Base-by-base conservation (phyloP, 2,329 filamentous ascomycete genomes). In the Alternaria viburni region DNA sequence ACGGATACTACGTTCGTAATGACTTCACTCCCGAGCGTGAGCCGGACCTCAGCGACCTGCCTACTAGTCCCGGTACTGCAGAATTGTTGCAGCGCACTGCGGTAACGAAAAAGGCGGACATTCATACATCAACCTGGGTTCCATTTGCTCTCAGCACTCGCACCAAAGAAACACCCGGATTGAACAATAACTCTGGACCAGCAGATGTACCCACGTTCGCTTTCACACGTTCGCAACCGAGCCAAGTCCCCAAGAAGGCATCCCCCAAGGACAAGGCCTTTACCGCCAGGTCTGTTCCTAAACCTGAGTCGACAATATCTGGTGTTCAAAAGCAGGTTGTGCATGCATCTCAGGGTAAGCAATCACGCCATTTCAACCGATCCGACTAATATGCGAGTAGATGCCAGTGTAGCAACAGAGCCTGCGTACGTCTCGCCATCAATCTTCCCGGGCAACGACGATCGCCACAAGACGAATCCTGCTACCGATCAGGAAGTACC, bases 71-170 rank as follows among this genome's bases (percentile, higher is more conserved):
- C 4, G 46, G 50, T 3, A 44, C 47, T 17, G 44, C 21, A 6
- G 65, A 54, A 4, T 3, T 64, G 6, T 25, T 69, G 11, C 32
- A 62, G n/a, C 56, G 57, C 19, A 54, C 46, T 28, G 45, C 26
- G 28, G 50, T 55, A 19, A 47, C 23, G 9, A 64, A 62, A 23
- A 57, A 45, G 12, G 23, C 51, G 1, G 55, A 52, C 11, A 13
- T 3, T 8, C 8, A 13, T 11, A 41, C 21, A 41, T 41, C 36
- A 41, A 2, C 36, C 10, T n/a, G 28, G 11, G 17, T 51, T 17
- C 32, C 58, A 12, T 23, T 44, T 2, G 15, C 13, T 23, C 9
- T 61, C 15, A 58, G 36, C 26, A 21, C 30, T 36, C 54, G 62
- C 6, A 17, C 54, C 11, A 65, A 59, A 8, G 49, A 41, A 19